Evolutionary conservation across 176 grass and related monocot species (phyloP), one percentile per base, ranked within the genome.

Genomic region (Paspalum notatum): DNA sequence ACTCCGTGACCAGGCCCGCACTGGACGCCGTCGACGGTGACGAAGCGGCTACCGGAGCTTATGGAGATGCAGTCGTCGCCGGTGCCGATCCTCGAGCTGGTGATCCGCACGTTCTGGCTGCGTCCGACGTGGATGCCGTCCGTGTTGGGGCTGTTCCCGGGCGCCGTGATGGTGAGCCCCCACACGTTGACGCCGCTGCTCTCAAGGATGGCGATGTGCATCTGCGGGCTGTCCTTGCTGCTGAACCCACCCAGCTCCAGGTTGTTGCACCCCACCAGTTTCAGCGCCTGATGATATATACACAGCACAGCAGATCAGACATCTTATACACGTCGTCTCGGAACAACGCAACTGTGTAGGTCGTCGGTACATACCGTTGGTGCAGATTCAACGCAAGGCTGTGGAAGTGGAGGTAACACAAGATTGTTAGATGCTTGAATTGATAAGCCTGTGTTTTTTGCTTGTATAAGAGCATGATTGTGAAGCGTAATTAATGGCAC

Each of bases 41-140:
- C 62, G 74, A 89, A 85, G 46, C 67, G 59, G 42, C 63, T 80
- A 6, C 74, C 69, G 58, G 78, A 54, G 49, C 74, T 71, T 8
- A 94, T 84, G 66, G 91, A 91, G 68, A 94, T 12, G 72, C 91
- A 94, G 76, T 94, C 88, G 66, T 94, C 91, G 18, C 89, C 86
- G 0, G 89, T 91, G 62, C 59, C 60, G 53, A 89, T 86, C 18
- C 5, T 46, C 0, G 73, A 46, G 3, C 41, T 27, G 5, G 18
- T 37, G 62, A 94, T 76, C 11, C 3, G 44, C 48, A 94, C 79
- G 38, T 89, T 12, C 13, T 75, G 40, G 14, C 86, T 84, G 11
- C 12, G 14, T 1, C n/a, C 72, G 49, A 89, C 44, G 72, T 91
- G 89, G 71, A 94, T 60, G 65, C 89, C 92, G 55, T 94, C 92